Evolutionary conservation across 305 asterid genomes (phyloP).

Genomic region (Solanum chacoense): DNA sequence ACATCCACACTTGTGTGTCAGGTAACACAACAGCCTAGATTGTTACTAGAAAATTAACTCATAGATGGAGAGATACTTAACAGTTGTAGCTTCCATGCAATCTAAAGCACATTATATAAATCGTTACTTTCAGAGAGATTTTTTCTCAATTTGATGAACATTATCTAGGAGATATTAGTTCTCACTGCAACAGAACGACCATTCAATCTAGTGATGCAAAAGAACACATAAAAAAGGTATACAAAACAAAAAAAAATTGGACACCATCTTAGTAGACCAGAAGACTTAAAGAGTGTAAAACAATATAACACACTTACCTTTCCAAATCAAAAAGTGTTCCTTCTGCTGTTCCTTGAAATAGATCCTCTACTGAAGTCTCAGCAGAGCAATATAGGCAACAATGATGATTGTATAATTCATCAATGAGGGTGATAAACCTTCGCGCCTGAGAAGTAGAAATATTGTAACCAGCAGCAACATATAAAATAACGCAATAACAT

Average conservation of each 20-base stretch:
- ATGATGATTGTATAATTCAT: constrained; percentile 92
- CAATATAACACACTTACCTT: constrained; percentile 37
- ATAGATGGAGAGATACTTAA: not conserved
- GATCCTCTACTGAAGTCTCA: constrained; percentile 64
- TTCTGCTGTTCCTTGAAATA: constrained; percentile 97
- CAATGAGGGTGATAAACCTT: constrained; percentile 88
- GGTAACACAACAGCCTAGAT: not conserved
- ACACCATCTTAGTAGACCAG: not conserved
- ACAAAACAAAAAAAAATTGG: not conserved
- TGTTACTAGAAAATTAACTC: not conserved
- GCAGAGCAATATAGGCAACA: constrained; percentile 80
- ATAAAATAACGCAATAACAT: not conserved
- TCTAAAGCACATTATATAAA: not conserved
- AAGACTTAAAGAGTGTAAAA: not conserved
- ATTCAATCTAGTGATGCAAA: not conserved
- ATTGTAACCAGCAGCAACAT: not conserved
- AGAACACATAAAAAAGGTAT: not conserved
- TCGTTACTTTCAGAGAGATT: not conserved
- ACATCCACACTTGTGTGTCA: not conserved
- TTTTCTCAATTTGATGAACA: not conserved
- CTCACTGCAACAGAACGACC: not conserved
- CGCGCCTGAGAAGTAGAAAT: constrained; percentile 51
- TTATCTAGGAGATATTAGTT: not conserved
- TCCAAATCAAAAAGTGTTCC: constrained; percentile 88
- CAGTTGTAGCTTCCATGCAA: not conserved